Conservation (phyloP, 1,284 basidiomycete species). For the Cutaneotrichosporon spelunceum region DNA sequence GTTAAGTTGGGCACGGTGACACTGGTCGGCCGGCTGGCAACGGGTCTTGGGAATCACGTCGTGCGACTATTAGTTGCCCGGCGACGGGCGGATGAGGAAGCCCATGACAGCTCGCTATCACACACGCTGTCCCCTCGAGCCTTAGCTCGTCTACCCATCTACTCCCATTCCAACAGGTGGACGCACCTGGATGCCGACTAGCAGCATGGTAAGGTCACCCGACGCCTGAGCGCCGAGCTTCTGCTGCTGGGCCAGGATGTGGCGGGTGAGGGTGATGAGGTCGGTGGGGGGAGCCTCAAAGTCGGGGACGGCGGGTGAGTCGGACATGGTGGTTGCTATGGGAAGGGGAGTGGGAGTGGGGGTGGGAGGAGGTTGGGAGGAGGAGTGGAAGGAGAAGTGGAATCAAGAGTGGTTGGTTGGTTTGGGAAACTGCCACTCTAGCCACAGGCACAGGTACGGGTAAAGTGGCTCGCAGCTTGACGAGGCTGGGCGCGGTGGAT, state of each 20-base stretch:
- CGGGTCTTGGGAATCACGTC: background rate
- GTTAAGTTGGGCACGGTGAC: constrained; percentile 4
- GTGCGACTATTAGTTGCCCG: too few relatives aligned
- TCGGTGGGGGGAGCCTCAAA: constrained; percentile 71
- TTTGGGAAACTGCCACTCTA: background rate
- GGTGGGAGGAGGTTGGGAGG: background rate
- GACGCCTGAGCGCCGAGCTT: constrained; percentile 74
- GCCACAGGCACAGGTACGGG: background rate
- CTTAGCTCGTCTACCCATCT: background rate
- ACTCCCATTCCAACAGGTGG: background rate
- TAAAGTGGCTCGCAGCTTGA: background rate
- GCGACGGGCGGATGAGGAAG: background rate
- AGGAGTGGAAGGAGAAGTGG: background rate
- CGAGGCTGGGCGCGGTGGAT: too few relatives aligned
- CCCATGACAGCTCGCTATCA: background rate
- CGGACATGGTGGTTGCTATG: constrained; percentile 14
- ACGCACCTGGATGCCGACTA: constrained; percentile 86
- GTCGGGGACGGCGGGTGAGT: constrained; percentile 12
- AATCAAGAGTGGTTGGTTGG: background rate
- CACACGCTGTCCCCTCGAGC: background rate
- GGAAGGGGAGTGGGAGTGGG: constrained; percentile 1
- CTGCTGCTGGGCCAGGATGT: constrained; percentile 79
- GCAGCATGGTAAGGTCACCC: constrained; percentile 89
- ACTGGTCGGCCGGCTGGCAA: background rate
- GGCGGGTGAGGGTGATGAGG: constrained; percentile 85